Base-by-base conservation (phyloP, 176 grass and related monocot species). In the Lolium rigidum region DNA sequence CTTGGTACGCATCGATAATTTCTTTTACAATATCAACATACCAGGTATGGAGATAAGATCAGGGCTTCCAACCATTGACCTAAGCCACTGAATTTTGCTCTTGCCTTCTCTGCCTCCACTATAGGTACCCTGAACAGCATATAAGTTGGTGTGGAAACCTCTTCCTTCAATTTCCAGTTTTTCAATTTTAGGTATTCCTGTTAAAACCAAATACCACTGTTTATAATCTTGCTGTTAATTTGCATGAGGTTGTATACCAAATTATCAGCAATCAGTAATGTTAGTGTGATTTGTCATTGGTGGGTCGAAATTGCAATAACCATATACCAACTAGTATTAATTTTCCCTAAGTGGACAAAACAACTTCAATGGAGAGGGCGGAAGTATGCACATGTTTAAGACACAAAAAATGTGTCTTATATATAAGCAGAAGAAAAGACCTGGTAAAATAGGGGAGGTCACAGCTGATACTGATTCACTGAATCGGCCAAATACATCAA, bases 101-200 rank as follows among this genome's bases (percentile, higher is more conserved):
- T 98, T 96, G 79, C 92, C 97, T 92, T 98, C 97, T 91, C 91
- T 98, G 65, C 97, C 97, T 68, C 97, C 97, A 15, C 71, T 92
- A 84, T 98, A 98, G 43, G 49, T 90, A 79, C 94, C 86, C 79
- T 70, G 68, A 78, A 98, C 88, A 80, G 94, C 83, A 84, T 98
- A 95, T 58, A 95, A 78, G 76, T 98, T 95, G 68, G 97, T 96
- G 77, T 99, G 94, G 85, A 91, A 99, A 78, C 97, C 97, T 90
- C 92, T 99, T 87, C 97, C 97, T 96, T 99, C 97, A 91, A 99
- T 99, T 81, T 99, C 94, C 79, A 99, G 72, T 74, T 95, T 96
- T 74, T 88, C 88, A 86, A 99, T 94, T 92, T 96, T 96, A 35
- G 97, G 97, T 77, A 86, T 82, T 57, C 92, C 97, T 99, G 85